Conservation (phyloP, 2,329 filamentous ascomycete species). For the Diaporthe amygdali region DNA sequence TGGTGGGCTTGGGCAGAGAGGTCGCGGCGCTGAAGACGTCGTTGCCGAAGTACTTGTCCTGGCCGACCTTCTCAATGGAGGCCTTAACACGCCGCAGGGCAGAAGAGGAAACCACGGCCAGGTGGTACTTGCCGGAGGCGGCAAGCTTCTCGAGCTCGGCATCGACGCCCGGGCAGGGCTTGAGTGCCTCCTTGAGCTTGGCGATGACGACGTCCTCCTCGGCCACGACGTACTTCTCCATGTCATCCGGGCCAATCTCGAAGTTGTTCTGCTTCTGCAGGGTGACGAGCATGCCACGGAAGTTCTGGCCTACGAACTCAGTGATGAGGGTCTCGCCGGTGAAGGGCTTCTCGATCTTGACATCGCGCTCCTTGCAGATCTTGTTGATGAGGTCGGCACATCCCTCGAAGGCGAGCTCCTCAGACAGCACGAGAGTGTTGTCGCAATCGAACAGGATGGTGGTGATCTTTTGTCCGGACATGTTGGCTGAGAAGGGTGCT, state of each 20-base stretch:
- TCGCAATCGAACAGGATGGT: constrained; percentile 79
- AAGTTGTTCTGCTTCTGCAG: constrained; percentile 81
- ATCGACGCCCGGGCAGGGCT: constrained; percentile 72
- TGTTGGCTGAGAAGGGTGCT: constrained; percentile 4
- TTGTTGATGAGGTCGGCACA: constrained; percentile 89
- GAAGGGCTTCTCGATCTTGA: constrained; percentile 67
- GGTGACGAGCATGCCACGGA: constrained; percentile 85
- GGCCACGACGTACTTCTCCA: constrained; percentile 74
- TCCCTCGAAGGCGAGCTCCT: constrained; percentile 89
- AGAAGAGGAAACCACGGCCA: constrained; percentile 83
- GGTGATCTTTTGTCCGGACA: constrained; percentile 57
- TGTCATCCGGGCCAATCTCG: constrained; percentile 68
- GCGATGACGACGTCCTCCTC: constrained; percentile 86
- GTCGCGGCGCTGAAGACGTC: constrained; percentile 84
- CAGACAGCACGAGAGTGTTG: constrained; percentile 93
- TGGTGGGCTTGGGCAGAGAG: constrained; percentile 78
- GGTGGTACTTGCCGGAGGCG: constrained; percentile 66
- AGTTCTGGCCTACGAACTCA: constrained; percentile 94
- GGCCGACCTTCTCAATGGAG: constrained; percentile 78
- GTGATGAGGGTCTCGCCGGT: constrained; percentile 78
- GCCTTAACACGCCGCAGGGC: constrained; percentile 80
- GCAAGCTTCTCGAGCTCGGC: constrained; percentile 69
- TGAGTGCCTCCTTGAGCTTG: constrained; percentile 73
- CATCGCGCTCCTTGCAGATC: constrained; percentile 69
- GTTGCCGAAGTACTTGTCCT: constrained; percentile 80